Base-by-base conservation (phyloP, 805 yeast species). In the Zygotorulaspora danielsina region DNA sequence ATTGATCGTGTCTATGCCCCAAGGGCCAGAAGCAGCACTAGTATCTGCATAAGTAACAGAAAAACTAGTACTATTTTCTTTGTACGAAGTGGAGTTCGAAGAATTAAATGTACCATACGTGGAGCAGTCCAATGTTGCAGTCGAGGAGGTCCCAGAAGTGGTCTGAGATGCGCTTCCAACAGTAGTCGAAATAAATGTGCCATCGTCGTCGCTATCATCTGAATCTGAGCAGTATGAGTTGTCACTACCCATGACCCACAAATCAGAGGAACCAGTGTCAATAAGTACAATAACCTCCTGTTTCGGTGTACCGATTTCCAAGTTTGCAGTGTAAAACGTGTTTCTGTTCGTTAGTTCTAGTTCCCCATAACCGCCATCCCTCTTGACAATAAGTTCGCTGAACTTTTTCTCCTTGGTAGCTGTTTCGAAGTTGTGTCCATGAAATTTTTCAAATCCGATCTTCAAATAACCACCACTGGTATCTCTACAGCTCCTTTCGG, bases 201-300 rank as follows among this genome's bases (percentile, higher is more conserved):
- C 35, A 8, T 19, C 17, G 4, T 34, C 42, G n/a, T 42, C 34
- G 25, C 21, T 15, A 17, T 25, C 15, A 20, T 16, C 12, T 9
- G 31, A 12, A 1, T 56, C 36, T 5, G 49, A 28, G 51, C 79
- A 73, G 41, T 66, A 71, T 2, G 80, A 72, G 50, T 76, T 78
- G 29, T 62, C 51, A 2, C 71, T 55, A 19, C 70, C 65, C 43
- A 74, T 67, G 16, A 81, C 75, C 57, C 58, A 81, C 8, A 81
- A 58, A 54, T 81, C 87, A 0, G 82, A 71, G 0, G 85, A 79
- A 1, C 87, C 88, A 1, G 86, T 81, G 51, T 81, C 88, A 7
- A 81, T 54, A 30, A 78, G 58, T 5, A 79, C 76, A 5, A 61
- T 63, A 3, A 79, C 65, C 15, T 59, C 53, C 48, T 78, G 78